Evolutionary conservation across 2,329 filamentous ascomycete species (phyloP).

Genomic region (Colletotrichum somersetense): DNA sequence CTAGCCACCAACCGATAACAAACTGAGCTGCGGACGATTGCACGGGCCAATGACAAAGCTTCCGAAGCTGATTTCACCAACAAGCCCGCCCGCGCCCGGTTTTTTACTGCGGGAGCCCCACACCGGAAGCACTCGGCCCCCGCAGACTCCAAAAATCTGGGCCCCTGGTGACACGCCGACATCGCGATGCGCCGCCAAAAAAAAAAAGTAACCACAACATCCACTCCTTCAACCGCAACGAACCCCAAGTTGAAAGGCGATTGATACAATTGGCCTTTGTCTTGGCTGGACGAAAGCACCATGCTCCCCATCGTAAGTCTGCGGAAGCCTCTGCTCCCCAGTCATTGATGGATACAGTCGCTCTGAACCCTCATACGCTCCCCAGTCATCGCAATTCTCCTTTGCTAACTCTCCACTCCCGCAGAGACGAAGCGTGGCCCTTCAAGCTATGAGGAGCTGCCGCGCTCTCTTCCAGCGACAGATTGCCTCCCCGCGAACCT

Average conservation of each 20-base stretch:
- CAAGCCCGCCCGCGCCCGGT: conserved; percentile 4
- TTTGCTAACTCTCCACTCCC: background rate
- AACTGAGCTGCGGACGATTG: background rate
- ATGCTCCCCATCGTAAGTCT: conserved; percentile 41
- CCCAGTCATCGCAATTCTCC: background rate
- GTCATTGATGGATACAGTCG: no score
- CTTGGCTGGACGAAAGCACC: background rate
- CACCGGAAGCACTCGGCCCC: conserved; percentile 13
- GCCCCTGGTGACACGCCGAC: conserved; percentile 19
- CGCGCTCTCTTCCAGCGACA: conserved; percentile 64
- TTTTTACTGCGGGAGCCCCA: conserved; percentile 26
- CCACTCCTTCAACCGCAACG: background rate
- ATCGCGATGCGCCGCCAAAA: conserved; percentile 18
- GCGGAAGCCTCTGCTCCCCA: background rate
- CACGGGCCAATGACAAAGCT: conserved; percentile 16
- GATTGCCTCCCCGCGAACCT: conserved; percentile 24
- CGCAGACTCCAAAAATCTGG: conserved; percentile 36
- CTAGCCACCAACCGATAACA: background rate
- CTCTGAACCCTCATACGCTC: no score
- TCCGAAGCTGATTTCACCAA: conserved; percentile 24
- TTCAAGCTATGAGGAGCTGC: conserved; percentile 45
- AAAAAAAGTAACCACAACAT: background rate
- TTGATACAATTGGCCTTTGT: conserved; percentile 19
- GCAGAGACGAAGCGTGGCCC: conserved; percentile 49
- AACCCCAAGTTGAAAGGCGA: background rate